A percentile compares a stretch with the other conserved stretches of the same genome.
phyloP scores from a whole-genome alignment of 345 rosid genomes.

The Arabis hirsuta region DNA sequence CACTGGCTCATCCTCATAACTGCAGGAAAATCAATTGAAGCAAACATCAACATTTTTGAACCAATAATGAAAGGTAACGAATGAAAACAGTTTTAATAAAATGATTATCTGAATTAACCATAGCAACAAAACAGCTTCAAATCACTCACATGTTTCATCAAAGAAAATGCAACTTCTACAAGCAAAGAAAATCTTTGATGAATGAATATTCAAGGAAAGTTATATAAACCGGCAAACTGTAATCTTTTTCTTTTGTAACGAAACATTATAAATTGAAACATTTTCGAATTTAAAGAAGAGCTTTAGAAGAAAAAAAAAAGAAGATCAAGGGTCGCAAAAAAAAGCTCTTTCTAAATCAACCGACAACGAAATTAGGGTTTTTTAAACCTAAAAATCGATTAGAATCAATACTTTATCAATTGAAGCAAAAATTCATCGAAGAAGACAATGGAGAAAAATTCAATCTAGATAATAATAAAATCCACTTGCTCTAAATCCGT shows the following conservation, averaged over 20 bases:
- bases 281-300: neutral
- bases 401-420: neutral
- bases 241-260: neutral
- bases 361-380: slow-evolving; percentile 10
- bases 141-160: neutral
- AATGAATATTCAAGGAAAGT: neutral
- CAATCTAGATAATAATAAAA: neutral
- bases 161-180: neutral
- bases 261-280: neutral
- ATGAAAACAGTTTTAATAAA: too few relatives aligned
- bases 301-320: neutral
- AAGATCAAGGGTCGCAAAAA: neutral
- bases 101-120: too few relatives aligned
- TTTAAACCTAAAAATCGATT: neutral
- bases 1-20: slow-evolving; percentile 86
- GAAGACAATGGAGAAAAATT: neutral
- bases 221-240: neutral
- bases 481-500: neutral
- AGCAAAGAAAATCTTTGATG: neutral
- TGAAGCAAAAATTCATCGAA: slow-evolving; percentile 4
- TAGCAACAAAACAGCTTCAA: neutral
- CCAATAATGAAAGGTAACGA: too few relatives aligned
- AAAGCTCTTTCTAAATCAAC: neutral
- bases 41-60: slow-evolving; percentile 12
- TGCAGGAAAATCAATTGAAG: slow-evolving; percentile 39